Conservation (phyloP, 163 green algal species). For the Chlamydomonas reinhardtii region DNA sequence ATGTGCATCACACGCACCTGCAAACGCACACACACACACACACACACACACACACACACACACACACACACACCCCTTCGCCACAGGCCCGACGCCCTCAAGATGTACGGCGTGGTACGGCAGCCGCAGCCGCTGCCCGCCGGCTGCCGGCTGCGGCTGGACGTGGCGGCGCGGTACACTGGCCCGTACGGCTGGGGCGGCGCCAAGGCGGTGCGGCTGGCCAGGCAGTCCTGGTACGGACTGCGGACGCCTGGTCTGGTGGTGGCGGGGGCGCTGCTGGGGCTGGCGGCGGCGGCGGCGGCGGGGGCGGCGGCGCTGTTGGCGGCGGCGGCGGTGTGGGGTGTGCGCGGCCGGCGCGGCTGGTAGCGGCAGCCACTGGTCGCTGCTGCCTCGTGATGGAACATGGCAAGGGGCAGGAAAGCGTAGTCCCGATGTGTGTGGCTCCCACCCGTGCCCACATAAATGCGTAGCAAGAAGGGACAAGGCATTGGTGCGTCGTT, state of each 20-base stretch:
- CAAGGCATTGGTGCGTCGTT: too few relatives aligned
- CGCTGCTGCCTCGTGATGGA: too few relatives aligned
- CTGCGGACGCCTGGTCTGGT: background rate
- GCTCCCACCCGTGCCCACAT: too few relatives aligned
- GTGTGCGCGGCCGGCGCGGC: too few relatives aligned
- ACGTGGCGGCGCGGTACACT: conserved; percentile 33
- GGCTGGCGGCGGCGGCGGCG: background rate
- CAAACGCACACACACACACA: too few relatives aligned
- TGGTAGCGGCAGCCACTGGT: too few relatives aligned
- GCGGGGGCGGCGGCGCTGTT: background rate
- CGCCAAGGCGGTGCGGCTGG: conserved; percentile 1
- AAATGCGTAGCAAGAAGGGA: too few relatives aligned
- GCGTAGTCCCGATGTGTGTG: too few relatives aligned
- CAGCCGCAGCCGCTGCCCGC: background rate
- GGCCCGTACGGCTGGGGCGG: conserved; percentile 28
- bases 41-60: background rate
- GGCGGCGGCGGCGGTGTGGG: background rate
- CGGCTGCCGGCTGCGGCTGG: conserved; percentile 20
- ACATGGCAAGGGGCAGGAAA: too few relatives aligned
- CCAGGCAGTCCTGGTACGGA: conserved; percentile 17
- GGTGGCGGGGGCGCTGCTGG: conserved; percentile 17
- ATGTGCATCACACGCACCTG: too few relatives aligned
- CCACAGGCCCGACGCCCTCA: background rate
- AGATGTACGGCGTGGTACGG: conserved; percentile 15
- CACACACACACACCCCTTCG: too few relatives aligned